Conservation (phyloP, 495 filamentous ascomycete genomes). For the Hyaloscypha bicolor region DNA sequence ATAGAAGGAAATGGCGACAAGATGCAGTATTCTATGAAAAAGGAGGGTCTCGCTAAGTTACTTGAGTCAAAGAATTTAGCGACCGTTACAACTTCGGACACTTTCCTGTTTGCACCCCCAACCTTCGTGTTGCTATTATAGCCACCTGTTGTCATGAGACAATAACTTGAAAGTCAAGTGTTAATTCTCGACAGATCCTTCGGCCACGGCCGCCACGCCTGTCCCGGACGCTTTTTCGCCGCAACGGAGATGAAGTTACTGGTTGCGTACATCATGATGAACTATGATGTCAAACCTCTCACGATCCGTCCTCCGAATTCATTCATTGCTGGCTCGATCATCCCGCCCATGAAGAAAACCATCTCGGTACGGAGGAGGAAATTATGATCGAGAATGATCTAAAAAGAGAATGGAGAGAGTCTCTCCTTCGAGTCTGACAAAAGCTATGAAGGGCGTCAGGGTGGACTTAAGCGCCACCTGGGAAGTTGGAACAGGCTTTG, state of each 20-base stretch:
- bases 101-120: slow-evolving; percentile 19
- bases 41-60: slow-evolving; percentile 35
- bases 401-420: too few species aligned
- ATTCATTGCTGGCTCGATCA: slow-evolving; percentile 37
- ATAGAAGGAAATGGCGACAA: slow-evolving; percentile 3
- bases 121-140: too few species aligned
- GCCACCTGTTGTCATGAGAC: too few species aligned
- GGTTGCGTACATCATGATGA: slow-evolving; percentile 53
- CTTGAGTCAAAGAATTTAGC: slow-evolving; percentile 20
- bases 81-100: slow-evolving; percentile 38
- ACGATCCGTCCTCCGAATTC: slow-evolving; percentile 34
- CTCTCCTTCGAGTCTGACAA: too few species aligned
- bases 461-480: too few species aligned
- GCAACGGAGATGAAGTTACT: slow-evolving; percentile 57
- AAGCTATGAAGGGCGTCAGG: too few species aligned
- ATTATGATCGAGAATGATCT: neutral
- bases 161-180: neutral
- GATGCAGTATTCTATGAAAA: slow-evolving; percentile 35
- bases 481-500: too few species aligned
- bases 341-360: slow-evolving; percentile 37
- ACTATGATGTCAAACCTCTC: slow-evolving; percentile 52
- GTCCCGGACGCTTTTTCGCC: slow-evolving; percentile 63
- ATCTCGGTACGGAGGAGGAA: slow-evolving; percentile 36
- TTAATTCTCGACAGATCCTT: slow-evolving; percentile 34
- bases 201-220: slow-evolving; percentile 57